A percentile compares a stretch with the other conserved stretches of the same genome.
These are phyloP conservation scores for Lathyrus sativus DNA, from an alignment of 306 rosid species.

Conservation along the genomic window DNA sequence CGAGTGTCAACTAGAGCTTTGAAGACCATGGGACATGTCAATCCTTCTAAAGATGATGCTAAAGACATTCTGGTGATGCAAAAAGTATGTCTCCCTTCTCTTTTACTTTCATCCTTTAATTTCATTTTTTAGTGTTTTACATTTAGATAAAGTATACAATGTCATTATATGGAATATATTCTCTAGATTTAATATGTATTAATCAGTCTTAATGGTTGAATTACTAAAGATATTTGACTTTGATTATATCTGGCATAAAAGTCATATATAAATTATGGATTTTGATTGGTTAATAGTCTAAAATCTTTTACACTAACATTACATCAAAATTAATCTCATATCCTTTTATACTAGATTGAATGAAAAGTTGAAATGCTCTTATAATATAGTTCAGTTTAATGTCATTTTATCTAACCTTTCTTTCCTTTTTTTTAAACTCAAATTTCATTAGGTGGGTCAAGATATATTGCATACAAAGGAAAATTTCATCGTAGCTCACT, in stretches of 20 bases:
- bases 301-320: no score
- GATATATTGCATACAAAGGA: not conserved
- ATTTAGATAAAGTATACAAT: no score
- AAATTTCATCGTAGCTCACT: conserved; percentile 1
- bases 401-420: not conserved
- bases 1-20: no score
- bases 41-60: no score
- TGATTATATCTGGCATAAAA: not conserved
- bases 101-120: no score
- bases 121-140: no score
- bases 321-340: not conserved
- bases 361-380: not conserved
- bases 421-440: not conserved
- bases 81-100: no score
- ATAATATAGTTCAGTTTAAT: not conserved
- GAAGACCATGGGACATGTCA: no score
- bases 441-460: not conserved
- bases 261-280: not conserved
- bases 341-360: not conserved
- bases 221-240: no score
- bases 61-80: no score
- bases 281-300: not conserved
- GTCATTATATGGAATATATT: no score
- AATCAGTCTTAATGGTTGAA: not conserved
- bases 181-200: no score